phyloP scores from a whole-genome alignment of 345 rosid genomes.

The Eucalyptus cladocalyx region DNA sequence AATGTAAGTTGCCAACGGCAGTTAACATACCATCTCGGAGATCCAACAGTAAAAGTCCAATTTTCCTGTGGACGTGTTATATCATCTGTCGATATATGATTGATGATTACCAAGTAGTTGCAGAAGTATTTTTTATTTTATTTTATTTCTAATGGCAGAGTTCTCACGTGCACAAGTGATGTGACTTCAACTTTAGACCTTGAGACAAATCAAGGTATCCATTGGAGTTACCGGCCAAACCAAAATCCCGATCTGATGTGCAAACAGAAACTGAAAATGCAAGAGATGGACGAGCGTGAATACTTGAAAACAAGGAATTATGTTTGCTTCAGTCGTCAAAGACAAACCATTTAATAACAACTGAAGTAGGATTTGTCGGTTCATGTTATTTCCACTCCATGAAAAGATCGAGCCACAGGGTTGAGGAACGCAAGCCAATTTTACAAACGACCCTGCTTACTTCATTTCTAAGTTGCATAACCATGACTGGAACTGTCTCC shows the following conservation, averaged over 20 bases:
- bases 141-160: not conserved
- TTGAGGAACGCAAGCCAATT: not conserved
- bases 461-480: not conserved
- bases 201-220: not conserved
- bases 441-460: not conserved
- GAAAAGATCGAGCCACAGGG: not conserved
- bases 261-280: not conserved
- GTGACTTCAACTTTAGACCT: not conserved
- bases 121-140: too few species aligned
- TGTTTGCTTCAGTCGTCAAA: not conserved
- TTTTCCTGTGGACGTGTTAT: too few species aligned
- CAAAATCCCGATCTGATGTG: not conserved
- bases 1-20: not conserved
- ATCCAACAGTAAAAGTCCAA: not conserved
- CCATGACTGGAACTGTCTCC: not conserved
- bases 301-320: not conserved
- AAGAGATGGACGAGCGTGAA: not conserved
- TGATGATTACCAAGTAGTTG: not conserved
- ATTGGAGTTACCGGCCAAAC: not conserved
- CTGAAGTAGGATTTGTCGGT: not conserved
- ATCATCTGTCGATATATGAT: not conserved
- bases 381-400: not conserved
- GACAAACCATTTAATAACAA: not conserved
- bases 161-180: not conserved
- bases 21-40: not conserved